Evolutionary conservation across 352 stramenopile genomes (phyloP).

Genomic region (Stramenopiles sp.): DNA sequence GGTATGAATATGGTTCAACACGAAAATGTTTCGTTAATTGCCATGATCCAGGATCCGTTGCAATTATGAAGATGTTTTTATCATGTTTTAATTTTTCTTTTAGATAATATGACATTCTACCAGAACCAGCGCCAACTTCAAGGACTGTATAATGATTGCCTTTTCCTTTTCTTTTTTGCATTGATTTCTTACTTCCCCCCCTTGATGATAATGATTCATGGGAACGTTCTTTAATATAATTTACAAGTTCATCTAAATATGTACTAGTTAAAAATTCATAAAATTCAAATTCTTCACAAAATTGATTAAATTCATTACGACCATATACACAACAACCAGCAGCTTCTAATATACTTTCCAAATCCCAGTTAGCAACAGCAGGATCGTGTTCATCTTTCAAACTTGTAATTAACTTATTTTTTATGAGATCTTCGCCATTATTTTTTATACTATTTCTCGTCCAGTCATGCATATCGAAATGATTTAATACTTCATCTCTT

Average conservation of each 20-base stretch:
- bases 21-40: constrained; percentile 23
- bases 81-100: constrained; percentile 19
- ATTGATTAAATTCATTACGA: constrained; percentile 35
- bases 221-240: constrained; percentile 26
- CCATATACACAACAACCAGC: constrained; percentile 25
- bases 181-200: neutral
- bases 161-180: neutral
- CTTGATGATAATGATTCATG: constrained; percentile 12
- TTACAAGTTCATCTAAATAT: constrained; percentile 32
- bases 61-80: constrained; percentile 23
- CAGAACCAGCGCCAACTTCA: constrained; percentile 41
- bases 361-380: constrained; percentile 10
- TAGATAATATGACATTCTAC: constrained; percentile 30
- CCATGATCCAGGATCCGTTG: constrained; percentile 38
- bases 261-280: constrained; percentile 42
- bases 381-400: constrained; percentile 10
- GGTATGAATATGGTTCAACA: constrained; percentile 28
- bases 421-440: neutral
- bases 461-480: neutral
- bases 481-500: neutral
- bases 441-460: neutral
- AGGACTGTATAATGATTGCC: constrained; percentile 26
- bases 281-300: constrained; percentile 35
- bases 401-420: neutral
- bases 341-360: constrained; percentile 29